Evolutionary conservation across 1,139 yeast genomes (phyloP).

Genomic region (Kodamaea alishanica): DNA sequence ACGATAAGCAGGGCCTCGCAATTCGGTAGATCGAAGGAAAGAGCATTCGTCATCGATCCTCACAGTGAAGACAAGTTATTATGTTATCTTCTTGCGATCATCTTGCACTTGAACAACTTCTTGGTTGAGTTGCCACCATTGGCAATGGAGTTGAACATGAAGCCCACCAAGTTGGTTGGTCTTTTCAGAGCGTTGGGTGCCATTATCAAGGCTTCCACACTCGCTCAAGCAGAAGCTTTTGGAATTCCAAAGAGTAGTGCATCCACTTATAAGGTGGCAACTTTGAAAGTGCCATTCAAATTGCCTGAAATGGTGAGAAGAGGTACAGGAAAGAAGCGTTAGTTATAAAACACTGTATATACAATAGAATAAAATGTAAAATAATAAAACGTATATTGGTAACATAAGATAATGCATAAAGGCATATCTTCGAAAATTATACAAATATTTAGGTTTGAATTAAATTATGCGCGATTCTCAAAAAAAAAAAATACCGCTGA

Average conservation of each 20-base stretch:
- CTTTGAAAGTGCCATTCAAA: slow-evolving; percentile 82
- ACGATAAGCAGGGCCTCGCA: slow-evolving; percentile 61
- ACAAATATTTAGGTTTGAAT: not conserved
- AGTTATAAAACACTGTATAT: not conserved
- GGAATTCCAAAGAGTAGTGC: slow-evolving; percentile 70
- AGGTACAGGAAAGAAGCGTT: slow-evolving; percentile 34
- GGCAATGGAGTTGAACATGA: slow-evolving; percentile 79
- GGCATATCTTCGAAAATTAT: not conserved
- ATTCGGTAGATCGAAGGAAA: slow-evolving; percentile 70
- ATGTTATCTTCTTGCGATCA: slow-evolving; percentile 69
- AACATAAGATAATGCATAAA: not conserved
- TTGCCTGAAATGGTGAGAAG: slow-evolving; percentile 80
- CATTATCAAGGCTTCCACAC: slow-evolving; percentile 67
- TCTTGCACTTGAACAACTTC: slow-evolving; percentile 75
- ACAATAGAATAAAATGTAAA: not conserved
- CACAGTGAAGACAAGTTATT: slow-evolving; percentile 80
- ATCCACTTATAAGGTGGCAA: slow-evolving; percentile 71
- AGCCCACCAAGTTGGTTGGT: slow-evolving; percentile 67
- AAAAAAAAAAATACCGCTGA: not conserved
- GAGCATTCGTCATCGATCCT: slow-evolving; percentile 77
- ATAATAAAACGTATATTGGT: not conserved
- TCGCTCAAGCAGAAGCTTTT: slow-evolving; percentile 76
- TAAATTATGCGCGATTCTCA: not conserved
- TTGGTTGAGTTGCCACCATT: slow-evolving; percentile 74
- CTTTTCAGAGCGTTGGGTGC: slow-evolving; percentile 85